Base-by-base conservation (phyloP, 1,139 yeast species). In the Petasospora fabianii region DNA sequence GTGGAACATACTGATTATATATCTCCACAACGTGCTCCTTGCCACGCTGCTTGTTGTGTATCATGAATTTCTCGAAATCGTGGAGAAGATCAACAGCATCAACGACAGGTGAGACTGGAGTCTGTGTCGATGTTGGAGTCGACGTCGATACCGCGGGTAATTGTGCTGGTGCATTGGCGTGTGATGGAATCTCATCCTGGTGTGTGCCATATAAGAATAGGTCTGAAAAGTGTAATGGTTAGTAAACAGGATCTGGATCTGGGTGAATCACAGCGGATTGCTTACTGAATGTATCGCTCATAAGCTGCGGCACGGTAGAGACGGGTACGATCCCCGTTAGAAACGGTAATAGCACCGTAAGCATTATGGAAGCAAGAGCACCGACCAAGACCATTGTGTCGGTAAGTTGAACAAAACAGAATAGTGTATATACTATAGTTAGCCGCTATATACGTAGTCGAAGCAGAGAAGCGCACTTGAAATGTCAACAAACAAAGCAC, bases 221-320 rank as follows among this genome's bases (percentile, higher is more conserved):
- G 6, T 24, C 42, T 18, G 11, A 11, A 12, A 13, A 10, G 13
- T 13, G 38, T 24, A 20, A 14, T 19, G 24, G 6, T 26, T 6
- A 6, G 16, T 13, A 26, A 22, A 22, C n/a, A 22, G 22, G n/a
- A n/a, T n/a, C n/a, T n/a, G n/a, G n/a, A n/a, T n/a, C n/a, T 20
- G 14, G 15, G 6, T n/a, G 22, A 29, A 6, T 13, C n/a, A 21
- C 3, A 12, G 21, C 8, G 15, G 19, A 11, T 12, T 11, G 16
- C 41, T 31, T 26, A 37, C 38, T 21, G 31, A 37, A 24, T 24
- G 29, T 35, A 9, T 29, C 27, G 24, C 39, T 5, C 24, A 34
- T 24, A 26, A 62, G 20, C 18, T 32, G 35, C 27, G 42, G 40
- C 15, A 38, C 19, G 14, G 15, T n/a, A 4, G 28, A 18, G 8